Conservation (phyloP, 371 early-diverging fungal species). For the Smittium culicis region DNA sequence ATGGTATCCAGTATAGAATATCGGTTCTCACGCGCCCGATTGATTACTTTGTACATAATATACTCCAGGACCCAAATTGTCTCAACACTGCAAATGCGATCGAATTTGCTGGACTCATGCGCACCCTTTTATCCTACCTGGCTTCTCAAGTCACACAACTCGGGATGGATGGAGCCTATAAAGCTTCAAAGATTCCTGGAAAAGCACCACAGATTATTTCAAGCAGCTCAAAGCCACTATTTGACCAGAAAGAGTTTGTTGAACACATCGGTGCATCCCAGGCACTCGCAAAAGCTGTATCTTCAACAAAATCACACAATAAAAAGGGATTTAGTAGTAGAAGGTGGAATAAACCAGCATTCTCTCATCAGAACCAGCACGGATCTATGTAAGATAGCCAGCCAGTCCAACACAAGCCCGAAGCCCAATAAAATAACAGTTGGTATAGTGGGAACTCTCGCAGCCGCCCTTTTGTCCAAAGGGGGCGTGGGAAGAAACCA, state of each 20-base stretch:
- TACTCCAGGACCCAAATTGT: not conserved
- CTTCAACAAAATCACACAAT: not conserved
- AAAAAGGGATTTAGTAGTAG: not conserved
- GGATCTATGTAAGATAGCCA: not conserved
- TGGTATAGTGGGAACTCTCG: not conserved
- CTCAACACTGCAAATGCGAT: not conserved
- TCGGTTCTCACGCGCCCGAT: not conserved
- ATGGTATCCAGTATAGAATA: slow-evolving; percentile 2
- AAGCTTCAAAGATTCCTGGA: not conserved
- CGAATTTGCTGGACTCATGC: not conserved
- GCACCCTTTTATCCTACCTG: not conserved
- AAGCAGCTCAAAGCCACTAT: not conserved
- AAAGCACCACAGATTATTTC: not conserved
- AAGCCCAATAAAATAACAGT: not conserved
- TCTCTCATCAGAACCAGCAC: not conserved
- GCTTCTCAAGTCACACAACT: not conserved
- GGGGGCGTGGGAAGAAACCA: not conserved
- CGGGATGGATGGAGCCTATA: not conserved
- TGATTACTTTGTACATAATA: not conserved
- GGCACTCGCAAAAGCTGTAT: not conserved
- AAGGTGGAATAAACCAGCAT: not conserved
- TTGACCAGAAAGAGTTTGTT: not conserved
- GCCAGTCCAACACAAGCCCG: not conserved
- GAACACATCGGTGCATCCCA: not conserved
- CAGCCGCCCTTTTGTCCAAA: not conserved